These are phyloP conservation scores for Puccinia hordei DNA, from an alignment of 1,284 basidiomycete genomes.

Conservation along the genomic window DNA sequence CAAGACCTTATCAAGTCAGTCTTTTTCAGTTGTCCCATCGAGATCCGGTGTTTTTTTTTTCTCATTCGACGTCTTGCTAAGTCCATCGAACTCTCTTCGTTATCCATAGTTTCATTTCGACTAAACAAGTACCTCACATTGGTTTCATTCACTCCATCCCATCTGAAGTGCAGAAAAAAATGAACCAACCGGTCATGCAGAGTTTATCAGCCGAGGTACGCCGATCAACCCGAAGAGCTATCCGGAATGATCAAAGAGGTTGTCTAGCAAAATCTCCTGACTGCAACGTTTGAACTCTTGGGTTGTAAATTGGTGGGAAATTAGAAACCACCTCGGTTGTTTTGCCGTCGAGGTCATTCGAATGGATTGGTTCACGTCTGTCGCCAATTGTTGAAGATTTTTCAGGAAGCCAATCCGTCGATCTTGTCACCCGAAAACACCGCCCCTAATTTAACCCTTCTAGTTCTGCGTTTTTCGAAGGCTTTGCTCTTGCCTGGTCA, in stretches of 20 bases:
- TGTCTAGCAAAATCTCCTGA: conserved; percentile 1
- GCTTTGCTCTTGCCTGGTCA: conserved; percentile 35
- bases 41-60: background rate
- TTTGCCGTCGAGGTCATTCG: conserved; percentile 8
- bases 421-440: conserved; percentile 6
- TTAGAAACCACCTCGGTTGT: conserved; percentile 34
- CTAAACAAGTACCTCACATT: conserved; percentile 42
- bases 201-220: conserved; percentile 26
- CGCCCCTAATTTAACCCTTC: conserved; percentile 11
- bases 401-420: conserved; percentile 11
- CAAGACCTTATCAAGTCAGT: conserved; percentile 47
- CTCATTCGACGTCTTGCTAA: background rate
- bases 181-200: conserved; percentile 28
- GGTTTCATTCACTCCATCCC: conserved; percentile 32
- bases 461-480: conserved; percentile 36
- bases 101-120: conserved; percentile 22
- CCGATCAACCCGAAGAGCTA: background rate
- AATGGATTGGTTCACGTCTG: conserved; percentile 26
- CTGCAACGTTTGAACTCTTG: background rate
- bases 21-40: background rate
- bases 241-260: background rate
- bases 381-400: conserved; percentile 22
- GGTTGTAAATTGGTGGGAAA: background rate
- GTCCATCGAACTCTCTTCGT: background rate
- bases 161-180: conserved; percentile 16